phyloP scores from a whole-genome alignment of 2,329 filamentous ascomycete species.

The Chrysoporthe cubensis region DNA sequence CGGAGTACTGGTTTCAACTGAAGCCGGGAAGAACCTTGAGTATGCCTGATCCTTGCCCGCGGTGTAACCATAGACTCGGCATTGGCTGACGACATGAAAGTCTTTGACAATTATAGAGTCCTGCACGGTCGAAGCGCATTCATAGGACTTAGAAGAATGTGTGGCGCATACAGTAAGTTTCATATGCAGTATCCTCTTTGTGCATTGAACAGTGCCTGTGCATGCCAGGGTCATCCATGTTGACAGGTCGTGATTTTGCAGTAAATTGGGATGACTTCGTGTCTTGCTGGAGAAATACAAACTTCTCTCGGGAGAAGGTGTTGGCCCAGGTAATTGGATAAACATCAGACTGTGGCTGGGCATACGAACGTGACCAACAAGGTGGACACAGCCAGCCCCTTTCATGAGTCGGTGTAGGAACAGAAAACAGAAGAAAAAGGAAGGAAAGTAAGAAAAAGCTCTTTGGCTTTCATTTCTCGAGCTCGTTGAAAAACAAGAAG shows the following conservation, averaged over 20 bases:
- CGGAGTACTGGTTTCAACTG: constrained; percentile 81
- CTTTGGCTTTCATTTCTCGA: neutral
- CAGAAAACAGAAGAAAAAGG: too few relatives aligned
- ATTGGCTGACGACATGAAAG: constrained; percentile 43
- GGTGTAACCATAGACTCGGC: neutral
- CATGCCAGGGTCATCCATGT: neutral
- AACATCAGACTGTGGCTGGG: constrained; percentile 49
- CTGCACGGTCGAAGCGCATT: constrained; percentile 86
- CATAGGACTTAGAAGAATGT: constrained; percentile 82
- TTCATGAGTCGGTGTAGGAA: neutral
- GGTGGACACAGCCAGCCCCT: neutral
- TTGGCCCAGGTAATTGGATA: constrained; percentile 40
- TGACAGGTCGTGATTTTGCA: constrained; percentile 41
- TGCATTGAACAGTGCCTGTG: neutral
- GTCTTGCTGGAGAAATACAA: constrained; percentile 75
- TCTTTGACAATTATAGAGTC: constrained; percentile 97
- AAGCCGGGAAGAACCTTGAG: constrained; percentile 76
- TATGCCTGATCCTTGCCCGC: constrained; percentile 47
- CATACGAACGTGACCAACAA: neutral
- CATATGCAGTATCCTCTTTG: neutral
- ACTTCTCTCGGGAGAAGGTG: constrained; percentile 56
- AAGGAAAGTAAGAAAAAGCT: neutral
- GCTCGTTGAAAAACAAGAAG: neutral
- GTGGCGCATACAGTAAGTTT: constrained; percentile 83
- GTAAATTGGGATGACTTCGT: constrained; percentile 82